Evolutionary conservation across 2,329 filamentous ascomycete genomes (phyloP).

Genomic region (Botrytis galanthina): DNA sequence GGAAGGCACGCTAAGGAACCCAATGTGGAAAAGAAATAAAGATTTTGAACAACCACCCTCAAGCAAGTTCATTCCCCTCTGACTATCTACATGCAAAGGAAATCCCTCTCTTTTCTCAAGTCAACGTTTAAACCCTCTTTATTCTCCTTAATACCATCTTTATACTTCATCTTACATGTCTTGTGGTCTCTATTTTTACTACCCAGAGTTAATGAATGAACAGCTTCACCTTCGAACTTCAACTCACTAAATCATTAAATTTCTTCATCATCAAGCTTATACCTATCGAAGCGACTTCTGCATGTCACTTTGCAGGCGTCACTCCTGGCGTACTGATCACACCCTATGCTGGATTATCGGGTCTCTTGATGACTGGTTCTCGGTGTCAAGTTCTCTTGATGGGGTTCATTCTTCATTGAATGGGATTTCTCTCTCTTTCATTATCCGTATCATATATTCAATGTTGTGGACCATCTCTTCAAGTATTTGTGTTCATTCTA

Average conservation of each 20-base stretch:
- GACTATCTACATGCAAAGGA: neutral
- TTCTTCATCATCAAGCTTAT: neutral
- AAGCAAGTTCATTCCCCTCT: neutral
- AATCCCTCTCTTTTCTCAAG: neutral
- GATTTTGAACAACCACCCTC: neutral
- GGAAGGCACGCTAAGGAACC: slow-evolving; percentile 1
- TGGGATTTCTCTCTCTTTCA: neutral
- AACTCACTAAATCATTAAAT: neutral
- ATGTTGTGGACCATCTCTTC: no score
- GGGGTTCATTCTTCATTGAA: neutral
- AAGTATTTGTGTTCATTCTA: no score
- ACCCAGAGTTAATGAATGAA: neutral
- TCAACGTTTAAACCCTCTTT: neutral
- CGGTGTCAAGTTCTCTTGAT: neutral
- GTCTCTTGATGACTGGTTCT: neutral
- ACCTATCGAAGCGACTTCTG: neutral
- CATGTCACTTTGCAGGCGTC: neutral
- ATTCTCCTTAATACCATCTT: neutral
- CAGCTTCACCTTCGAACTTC: neutral
- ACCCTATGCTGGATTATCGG: neutral
- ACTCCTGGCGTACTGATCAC: neutral
- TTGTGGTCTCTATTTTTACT: neutral
- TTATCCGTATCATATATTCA: neutral
- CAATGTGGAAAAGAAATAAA: neutral
- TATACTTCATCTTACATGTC: neutral